These are phyloP conservation scores for Osmanthus fragrans DNA, from an alignment of 257 asterid genomes.

Conservation along the genomic window DNA sequence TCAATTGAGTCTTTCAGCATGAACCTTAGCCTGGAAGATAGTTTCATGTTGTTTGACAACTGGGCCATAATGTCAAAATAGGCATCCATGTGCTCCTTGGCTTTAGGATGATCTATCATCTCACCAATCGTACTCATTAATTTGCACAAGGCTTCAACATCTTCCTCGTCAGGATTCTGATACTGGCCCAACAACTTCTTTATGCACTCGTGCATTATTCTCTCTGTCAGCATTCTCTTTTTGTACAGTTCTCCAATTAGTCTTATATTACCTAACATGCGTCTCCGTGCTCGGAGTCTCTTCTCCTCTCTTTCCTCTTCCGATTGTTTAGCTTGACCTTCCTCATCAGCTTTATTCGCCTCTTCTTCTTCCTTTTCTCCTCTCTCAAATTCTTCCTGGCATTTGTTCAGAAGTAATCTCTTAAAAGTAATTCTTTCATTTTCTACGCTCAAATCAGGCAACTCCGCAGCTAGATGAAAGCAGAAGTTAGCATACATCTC, in stretches of 20 bases:
- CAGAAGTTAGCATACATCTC: constrained; percentile 98
- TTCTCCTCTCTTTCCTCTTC: constrained; percentile 56
- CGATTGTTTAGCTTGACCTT: constrained; percentile 72
- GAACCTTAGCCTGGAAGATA: constrained; percentile 90
- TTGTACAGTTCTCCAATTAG: constrained; percentile 56
- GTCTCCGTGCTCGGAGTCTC: constrained; percentile 57
- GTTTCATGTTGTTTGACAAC: constrained; percentile 72
- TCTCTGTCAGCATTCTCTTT: constrained; percentile 58
- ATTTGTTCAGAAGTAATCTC: constrained; percentile 84
- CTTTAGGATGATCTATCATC: constrained; percentile 83
- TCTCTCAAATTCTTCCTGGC: constrained; percentile 96
- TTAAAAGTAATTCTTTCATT: constrained; percentile 74
- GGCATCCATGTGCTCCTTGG: constrained; percentile 73
- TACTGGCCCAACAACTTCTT: constrained; percentile 71
- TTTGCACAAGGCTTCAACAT: constrained; percentile 88
- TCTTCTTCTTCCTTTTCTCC: constrained; percentile 91
- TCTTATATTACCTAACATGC: constrained; percentile 53
- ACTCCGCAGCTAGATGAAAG: constrained; percentile 67
- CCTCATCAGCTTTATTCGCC: constrained; percentile 78
- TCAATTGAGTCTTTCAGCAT: constrained; percentile 92
- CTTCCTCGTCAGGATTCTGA: constrained; percentile 85
- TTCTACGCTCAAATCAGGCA: constrained; percentile 77
- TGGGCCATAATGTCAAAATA: constrained; percentile 63
- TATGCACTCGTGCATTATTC: constrained; percentile 88
- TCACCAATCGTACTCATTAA: constrained; percentile 98